Base-by-base conservation (phyloP, 2,329 filamentous ascomycete genomes). In the Furcasterigmium furcatum region DNA sequence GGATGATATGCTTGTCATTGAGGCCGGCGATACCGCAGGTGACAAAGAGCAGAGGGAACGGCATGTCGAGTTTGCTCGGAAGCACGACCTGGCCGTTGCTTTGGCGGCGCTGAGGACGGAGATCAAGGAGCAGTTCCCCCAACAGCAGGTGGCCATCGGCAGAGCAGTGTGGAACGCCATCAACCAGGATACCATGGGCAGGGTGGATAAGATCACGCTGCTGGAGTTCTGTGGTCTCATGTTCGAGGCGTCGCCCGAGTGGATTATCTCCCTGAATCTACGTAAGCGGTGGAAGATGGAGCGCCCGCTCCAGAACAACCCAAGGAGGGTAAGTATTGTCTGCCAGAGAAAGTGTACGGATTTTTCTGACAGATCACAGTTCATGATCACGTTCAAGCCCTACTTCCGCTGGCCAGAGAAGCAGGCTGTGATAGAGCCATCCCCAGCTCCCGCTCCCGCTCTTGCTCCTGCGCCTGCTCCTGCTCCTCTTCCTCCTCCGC, bases 41-140 rank as follows among this genome's bases (percentile, higher is more conserved):
- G 65, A 62, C 2, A 58, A 68, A 44, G 68, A 78, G 55, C 80
- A 81, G 10, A 81, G 79, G 54, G 84, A 83, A 66, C 77, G 85
- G 38, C 59, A 68, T 24, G 77, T 76, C 45, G 78, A 82, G 70
- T 84, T 83, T 62, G 78, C 80, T 47, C 79, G 80, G 52, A 82
- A 82, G 53, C 76, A 79, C 55, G 84, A 89, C 57, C 66, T 82
- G 19, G 73, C 79, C 42, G 72, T 77, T 35, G 77, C 86, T 29
- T 60, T 73, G 18, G 67, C 61, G 45, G 70, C 70, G 9, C 45
- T 73, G 44, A 64, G 65, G 38, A 66, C 60, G 49, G 70, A 73
- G 52, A 70, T 73, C 67, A 65, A 71, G 9, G 65, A 69, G 49
- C 68, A 62, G 1, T 73, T 68, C 41, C 55, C 52, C 4, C 57